Evolutionary conservation across 306 rosid species (phyloP), one percentile per base, ranked within the genome.

Genomic region (Quercus alba): DNA sequence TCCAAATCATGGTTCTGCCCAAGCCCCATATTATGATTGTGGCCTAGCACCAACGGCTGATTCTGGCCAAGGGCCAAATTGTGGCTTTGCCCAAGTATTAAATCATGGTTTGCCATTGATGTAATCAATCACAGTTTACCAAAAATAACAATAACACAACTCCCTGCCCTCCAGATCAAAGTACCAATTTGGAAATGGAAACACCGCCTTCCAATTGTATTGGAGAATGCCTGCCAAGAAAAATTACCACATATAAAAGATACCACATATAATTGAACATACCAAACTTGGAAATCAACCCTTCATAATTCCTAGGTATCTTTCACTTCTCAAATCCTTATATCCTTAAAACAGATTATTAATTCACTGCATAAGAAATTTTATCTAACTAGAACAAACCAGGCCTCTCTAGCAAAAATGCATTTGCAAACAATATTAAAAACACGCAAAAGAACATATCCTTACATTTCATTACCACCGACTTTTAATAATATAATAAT

Each of bases 1-100:
- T 90, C 93, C 88, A 94, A 77, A 56, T 75, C 86, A 79, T 88
- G 92, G 73, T 79, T 86, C 88, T 92, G 88, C 23, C 82, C 81
- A 66, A 82, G 89, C 66, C 84, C 97, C 80, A 90, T 33, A 82
- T 84, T 83, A 75, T 89, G 94, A 85, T 81, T 83, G 78, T 89
- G 94, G 41, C 82, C 87, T 80, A 90, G 69, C 78, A 86, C 86
- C 86, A 86, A 70, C 38, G 83, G 97, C 78, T 86, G 98, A 80
- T 90, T 91, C 80, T 88, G 97, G 75, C 92, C 90, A 52, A 82
- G 88, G 10, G 88, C 89, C 77, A 87, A 63, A 85, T 80, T 89
- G 78, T 87, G 97, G 84, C 77, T 87, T 78, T 89, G 92, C 58
- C 92, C 94, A 73, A 94, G 89, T 63, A 94, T 84, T 87, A 92